Percentiles rank a stretch among this genome's conserved stretches.
Conservation (phyloP, 2,329 filamentous ascomycete species). For the Ophiocordyceps camponoti-saundersi region DNA sequence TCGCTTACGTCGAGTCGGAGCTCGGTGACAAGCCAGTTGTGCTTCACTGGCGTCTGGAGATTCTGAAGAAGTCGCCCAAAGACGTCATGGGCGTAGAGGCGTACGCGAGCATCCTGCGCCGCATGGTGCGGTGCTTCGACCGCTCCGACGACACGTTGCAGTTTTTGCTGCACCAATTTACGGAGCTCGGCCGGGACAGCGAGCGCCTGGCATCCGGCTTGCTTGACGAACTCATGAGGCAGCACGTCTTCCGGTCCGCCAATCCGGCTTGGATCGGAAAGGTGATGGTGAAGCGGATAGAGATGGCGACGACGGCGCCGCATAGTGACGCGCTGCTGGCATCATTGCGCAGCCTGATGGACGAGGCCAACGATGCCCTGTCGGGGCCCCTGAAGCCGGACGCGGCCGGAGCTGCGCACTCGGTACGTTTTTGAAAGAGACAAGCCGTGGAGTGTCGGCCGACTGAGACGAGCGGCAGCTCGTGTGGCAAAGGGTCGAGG, state of each 20-base stretch:
- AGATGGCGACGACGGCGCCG: constrained; percentile 38
- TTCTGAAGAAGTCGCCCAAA: constrained; percentile 32
- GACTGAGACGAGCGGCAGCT: constrained; percentile 33
- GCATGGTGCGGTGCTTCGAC: constrained; percentile 43
- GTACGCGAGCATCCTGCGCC: constrained; percentile 36
- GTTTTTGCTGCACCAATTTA: constrained; percentile 49
- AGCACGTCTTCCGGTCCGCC: constrained; percentile 32
- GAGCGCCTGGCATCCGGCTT: constrained; percentile 28
- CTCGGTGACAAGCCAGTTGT: constrained; percentile 49
- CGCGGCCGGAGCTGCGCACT: constrained; percentile 51
- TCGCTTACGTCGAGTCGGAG: constrained; percentile 45
- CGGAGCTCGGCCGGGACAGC: constrained; percentile 41
- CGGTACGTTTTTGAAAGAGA: constrained; percentile 23
- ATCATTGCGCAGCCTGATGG: constrained; percentile 10
- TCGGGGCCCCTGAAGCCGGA: constrained; percentile 33
- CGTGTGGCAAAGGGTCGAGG: constrained; percentile 66
- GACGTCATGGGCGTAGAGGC: constrained; percentile 29
- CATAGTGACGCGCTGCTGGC: constrained; percentile 9
- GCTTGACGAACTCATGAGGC: constrained; percentile 46
- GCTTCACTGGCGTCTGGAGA: constrained; percentile 49
- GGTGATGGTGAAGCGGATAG: constrained; percentile 48
- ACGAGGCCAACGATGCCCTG: constrained; percentile 23
- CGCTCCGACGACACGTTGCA: constrained; percentile 48
- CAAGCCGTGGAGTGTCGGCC: background rate
- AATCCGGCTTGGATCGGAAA: constrained; percentile 49